A percentile compares a stretch with the other conserved stretches of the same genome.
These are phyloP conservation scores for Monilinia vaccinii-corymbosi DNA, from an alignment of 2,329 filamentous ascomycete species.

Conservation along the genomic window DNA sequence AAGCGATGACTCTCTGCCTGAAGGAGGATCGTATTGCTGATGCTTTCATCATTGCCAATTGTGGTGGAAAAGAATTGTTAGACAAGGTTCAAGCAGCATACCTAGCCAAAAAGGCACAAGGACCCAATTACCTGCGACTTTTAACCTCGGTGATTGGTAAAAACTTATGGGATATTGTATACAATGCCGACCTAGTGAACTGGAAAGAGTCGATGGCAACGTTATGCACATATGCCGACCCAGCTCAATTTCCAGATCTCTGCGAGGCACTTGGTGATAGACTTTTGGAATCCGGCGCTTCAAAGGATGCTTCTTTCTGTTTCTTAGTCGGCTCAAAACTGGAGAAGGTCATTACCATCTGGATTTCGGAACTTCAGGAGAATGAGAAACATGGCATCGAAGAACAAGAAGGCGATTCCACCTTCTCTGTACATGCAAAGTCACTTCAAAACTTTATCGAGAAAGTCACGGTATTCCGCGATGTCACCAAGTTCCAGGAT, in stretches of 20 bases:
- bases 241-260: conserved; percentile 84
- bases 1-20: conserved; percentile 80
- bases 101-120: conserved; percentile 69
- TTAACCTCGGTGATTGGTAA: conserved; percentile 88
- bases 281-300: conserved; percentile 64
- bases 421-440: conserved; percentile 84
- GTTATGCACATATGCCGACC: conserved; percentile 88
- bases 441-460: conserved; percentile 91
- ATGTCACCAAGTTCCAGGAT: conserved; percentile 88
- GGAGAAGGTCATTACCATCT: conserved; percentile 93
- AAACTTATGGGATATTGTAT: conserved; percentile 95
- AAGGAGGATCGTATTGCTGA: conserved; percentile 87
- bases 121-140: conserved; percentile 85
- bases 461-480: conserved; percentile 94
- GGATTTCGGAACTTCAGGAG: conserved; percentile 83
- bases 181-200: conserved; percentile 84
- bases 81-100: conserved; percentile 92
- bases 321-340: conserved; percentile 92
- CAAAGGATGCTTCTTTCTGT: conserved; percentile 93
- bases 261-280: conserved; percentile 93
- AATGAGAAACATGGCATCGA: conserved; percentile 67
- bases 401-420: conserved; percentile 61
- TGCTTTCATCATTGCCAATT: conserved; percentile 96
- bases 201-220: conserved; percentile 98
- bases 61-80: conserved; percentile 84